phyloP scores from a whole-genome alignment of 1,139 yeast species.

The Taphrina betulina region DNA sequence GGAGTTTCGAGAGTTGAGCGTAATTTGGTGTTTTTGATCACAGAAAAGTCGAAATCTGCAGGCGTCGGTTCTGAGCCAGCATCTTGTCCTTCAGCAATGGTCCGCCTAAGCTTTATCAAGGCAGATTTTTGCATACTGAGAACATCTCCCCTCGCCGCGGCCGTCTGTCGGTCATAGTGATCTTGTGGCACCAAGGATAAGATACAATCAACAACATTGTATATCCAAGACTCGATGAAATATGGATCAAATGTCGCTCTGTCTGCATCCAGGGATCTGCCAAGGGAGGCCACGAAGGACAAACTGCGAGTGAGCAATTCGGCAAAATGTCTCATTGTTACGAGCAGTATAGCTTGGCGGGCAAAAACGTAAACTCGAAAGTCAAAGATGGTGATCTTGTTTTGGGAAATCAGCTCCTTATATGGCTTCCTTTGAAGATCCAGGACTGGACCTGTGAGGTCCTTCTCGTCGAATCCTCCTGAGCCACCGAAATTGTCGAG shows the following conservation, averaged over 20 bases:
- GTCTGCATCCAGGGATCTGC: too few relatives aligned
- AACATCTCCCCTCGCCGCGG: too few relatives aligned
- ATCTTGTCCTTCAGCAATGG: neutral
- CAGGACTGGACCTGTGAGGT: neutral
- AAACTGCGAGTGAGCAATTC: too few relatives aligned
- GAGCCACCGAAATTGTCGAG: neutral
- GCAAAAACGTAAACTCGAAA: neutral
- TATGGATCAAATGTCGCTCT: too few relatives aligned
- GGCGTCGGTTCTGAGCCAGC: neutral
- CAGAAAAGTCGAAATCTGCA: neutral
- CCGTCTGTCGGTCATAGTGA: too few relatives aligned
- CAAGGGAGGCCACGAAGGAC: too few relatives aligned
- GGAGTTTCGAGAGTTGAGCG: neutral
- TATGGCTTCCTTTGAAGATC: neutral
- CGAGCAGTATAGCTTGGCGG: neutral
- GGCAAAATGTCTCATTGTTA: too few relatives aligned
- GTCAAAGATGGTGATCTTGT: neutral
- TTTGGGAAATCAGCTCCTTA: neutral
- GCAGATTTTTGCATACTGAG: too few relatives aligned
- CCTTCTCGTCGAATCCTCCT: neutral
- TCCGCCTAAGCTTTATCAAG: neutral
- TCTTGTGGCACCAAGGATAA: too few relatives aligned
- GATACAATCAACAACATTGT: too few relatives aligned
- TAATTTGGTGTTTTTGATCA: neutral
- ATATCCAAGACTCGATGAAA: too few relatives aligned